phyloP scores from a whole-genome alignment of 345 rosid species.

The Abelmoschus esculentus region DNA sequence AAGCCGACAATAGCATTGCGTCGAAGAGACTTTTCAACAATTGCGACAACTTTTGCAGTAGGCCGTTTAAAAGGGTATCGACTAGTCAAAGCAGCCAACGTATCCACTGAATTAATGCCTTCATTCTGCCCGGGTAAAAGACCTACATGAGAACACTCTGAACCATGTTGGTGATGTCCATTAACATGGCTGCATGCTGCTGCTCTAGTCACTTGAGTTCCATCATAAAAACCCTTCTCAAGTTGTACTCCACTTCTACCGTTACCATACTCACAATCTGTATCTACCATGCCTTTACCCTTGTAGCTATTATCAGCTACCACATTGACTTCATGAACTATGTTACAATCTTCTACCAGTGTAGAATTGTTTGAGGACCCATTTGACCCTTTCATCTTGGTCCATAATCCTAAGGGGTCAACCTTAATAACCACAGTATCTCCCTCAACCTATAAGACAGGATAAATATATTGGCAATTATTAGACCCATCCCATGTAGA shows the following conservation, averaged over 20 bases:
- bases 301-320: conserved; percentile 18
- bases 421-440: conserved; percentile 55
- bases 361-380: conserved; percentile 27
- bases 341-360: conserved; percentile 24
- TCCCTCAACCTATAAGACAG: conserved; percentile 60
- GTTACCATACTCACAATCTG: conserved; percentile 13
- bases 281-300: conserved; percentile 27
- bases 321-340: conserved; percentile 24
- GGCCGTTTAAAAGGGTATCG: conserved; percentile 66
- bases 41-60: conserved; percentile 71
- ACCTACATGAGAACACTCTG: conserved; percentile 19
- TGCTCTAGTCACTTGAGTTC: conserved; percentile 9
- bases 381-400: conserved; percentile 72
- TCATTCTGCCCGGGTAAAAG: conserved; percentile 25
- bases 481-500: not conserved
- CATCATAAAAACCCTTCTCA: conserved; percentile 21
- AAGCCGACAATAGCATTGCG: conserved; percentile 68
- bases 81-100: conserved; percentile 45
- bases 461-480: conserved; percentile 5
- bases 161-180: conserved; percentile 24
- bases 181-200: conserved; percentile 14
- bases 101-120: conserved; percentile 33
- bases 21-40: conserved; percentile 52
- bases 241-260: conserved; percentile 11
- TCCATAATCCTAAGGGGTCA: conserved; percentile 30